A percentile compares a stretch with the other conserved stretches of the same genome.
Conservation (phyloP, 371 early-diverging fungal genomes). For the Haplosporangium sp. region DNA sequence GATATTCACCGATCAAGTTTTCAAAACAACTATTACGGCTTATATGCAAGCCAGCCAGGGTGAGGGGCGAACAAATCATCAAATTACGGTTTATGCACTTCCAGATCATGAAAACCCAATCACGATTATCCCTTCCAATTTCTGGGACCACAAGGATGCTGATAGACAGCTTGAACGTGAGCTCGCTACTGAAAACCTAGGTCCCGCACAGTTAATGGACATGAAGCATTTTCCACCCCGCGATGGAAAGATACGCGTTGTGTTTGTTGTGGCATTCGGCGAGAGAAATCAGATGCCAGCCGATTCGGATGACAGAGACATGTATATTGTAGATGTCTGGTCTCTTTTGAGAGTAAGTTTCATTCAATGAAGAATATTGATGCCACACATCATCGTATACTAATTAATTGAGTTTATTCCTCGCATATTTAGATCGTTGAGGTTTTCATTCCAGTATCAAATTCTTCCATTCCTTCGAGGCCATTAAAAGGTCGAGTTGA, state of each 20-base stretch:
- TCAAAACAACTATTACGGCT: conserved; percentile 13
- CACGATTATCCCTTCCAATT: conserved; percentile 17
- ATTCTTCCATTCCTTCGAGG: background rate
- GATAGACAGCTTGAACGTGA: background rate
- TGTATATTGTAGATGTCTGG: conserved; percentile 25
- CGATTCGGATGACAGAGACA: conserved; percentile 3
- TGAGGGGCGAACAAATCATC: conserved; percentile 8
- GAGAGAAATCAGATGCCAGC: background rate
- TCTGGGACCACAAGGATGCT: conserved; percentile 17
- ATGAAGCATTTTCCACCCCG: conserved; percentile 21
- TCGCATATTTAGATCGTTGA: conserved; percentile 20
- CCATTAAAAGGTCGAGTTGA: background rate
- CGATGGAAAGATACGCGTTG: conserved; percentile 16
- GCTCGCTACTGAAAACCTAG: background rate
- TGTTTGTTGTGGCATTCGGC: conserved; percentile 43
- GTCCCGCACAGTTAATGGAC: conserved; percentile 35
- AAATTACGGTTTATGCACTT: conserved; percentile 17
- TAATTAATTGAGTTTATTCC: background rate
- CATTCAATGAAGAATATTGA: too few relatives aligned
- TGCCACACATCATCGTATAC: background rate
- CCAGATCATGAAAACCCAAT: conserved; percentile 22
- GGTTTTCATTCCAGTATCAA: conserved; percentile 4
- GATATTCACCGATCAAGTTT: conserved; percentile 3
- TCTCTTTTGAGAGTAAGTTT: conserved; percentile 14
- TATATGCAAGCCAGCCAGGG: conserved; percentile 23